Evolutionary conservation across 2,329 filamentous ascomycete genomes (phyloP).

Genomic region (Sporothrix luriei): DNA sequence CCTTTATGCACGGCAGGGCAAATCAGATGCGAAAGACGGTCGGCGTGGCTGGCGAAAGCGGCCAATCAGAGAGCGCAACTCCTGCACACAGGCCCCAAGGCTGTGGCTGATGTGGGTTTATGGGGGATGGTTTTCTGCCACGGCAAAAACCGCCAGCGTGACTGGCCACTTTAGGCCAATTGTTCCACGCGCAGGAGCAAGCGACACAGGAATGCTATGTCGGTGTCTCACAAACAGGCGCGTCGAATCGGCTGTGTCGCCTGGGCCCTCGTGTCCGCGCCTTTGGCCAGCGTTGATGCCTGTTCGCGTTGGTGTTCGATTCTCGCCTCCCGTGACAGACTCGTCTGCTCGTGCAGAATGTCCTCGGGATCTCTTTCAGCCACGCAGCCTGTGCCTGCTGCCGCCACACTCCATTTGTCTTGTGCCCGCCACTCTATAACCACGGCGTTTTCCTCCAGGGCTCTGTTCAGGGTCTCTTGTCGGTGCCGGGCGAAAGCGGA

Average conservation of each 20-base stretch:
- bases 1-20: conserved; percentile 12
- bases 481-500: conserved; percentile 20
- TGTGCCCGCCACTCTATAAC: background rate
- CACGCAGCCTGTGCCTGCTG: background rate
- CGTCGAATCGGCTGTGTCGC: conserved; percentile 27
- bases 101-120: conserved; percentile 9
- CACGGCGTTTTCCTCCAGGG: background rate
- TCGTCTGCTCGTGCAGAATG: background rate
- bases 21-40: conserved; percentile 34
- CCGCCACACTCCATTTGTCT: background rate
- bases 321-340: conserved; percentile 19
- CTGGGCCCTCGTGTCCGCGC: conserved; percentile 24
- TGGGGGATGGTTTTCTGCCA: background rate
- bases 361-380: conserved; percentile 17
- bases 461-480: background rate
- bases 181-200: conserved; percentile 12
- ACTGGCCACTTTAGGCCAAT: background rate
- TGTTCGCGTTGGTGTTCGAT: background rate
- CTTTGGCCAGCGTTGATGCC: conserved; percentile 12
- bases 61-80: conserved; percentile 29
- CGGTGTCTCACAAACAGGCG: background rate
- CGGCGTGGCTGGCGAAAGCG: conserved; percentile 25
- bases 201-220: background rate
- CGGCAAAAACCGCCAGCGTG: background rate
- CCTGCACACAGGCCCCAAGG: conserved; percentile 31